Base-by-base conservation (phyloP, 768 basidiomycete genomes). In the Amylocystis lapponica region DNA sequence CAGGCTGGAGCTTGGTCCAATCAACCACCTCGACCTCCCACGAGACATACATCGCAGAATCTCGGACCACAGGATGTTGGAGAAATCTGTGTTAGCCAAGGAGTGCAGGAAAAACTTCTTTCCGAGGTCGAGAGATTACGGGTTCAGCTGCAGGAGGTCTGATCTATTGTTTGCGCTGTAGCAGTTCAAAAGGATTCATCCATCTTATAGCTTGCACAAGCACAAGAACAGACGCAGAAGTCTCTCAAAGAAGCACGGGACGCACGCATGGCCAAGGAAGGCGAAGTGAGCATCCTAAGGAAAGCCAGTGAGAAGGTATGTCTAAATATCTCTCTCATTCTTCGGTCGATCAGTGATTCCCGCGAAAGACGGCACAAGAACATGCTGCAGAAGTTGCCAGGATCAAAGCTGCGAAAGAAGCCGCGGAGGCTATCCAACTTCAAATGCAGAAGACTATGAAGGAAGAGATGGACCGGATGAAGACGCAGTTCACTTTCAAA, bases 401-500 rank as follows among this genome's bases (percentile, higher is more conserved):
- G 45, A 59, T 86, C 35, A 79, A 75, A 56, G 57, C 70, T 1
- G 76, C 77, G 3, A 83, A 78, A 50, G 79, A 81, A 40, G 77
- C 78, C 44, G 72, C 73, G 1, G 81, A 84, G 49, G 67, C 70
- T 5, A 76, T 70, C 49, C 76, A 78, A 45, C 54, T 61, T 4
- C 68, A 76, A 41, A 54, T 79, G 38, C 78, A 81, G 46, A 80
- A 76, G 54, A 74, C 81, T 35, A 66, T 79, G 64, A 78, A 78
- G 51, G 77, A 74, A 44, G 83, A 87, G 52, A 69, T 81, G 49
- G 86, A 87, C 58, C 75, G 81, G 10, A 54, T 86, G 42, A 80
- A 74, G 53, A 84, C 85, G 1, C 77, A 84, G 45, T 74, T 76
- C 33, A 67, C 72, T 19, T 87, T 89, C 68, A 83, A 76, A 64